phyloP scores from a whole-genome alignment of 345 rosid genomes.

The Gossypium stocksii region DNA sequence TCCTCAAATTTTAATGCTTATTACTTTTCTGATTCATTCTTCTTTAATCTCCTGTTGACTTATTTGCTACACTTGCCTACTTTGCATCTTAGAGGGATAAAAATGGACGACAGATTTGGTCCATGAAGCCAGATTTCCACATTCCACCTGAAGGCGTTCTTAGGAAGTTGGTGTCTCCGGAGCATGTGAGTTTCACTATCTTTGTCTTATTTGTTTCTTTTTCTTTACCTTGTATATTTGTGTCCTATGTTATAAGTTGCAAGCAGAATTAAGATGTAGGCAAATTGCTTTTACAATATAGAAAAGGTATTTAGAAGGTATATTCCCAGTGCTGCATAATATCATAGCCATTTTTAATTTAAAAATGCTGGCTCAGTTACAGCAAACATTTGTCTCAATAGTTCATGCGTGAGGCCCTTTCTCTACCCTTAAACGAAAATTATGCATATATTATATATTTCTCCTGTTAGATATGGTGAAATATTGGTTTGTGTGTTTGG shows the following conservation, averaged over 20 bases:
- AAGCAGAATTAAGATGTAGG: background rate
- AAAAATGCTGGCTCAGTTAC: background rate
- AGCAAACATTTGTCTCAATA: background rate
- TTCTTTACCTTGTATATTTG: background rate
- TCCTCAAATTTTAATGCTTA: background rate
- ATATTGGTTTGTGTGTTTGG: background rate
- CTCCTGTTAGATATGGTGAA: background rate
- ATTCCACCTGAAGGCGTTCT: constrained; percentile 80
- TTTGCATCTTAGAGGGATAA: constrained; percentile 58
- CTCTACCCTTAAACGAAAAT: background rate
- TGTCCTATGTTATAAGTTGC: background rate
- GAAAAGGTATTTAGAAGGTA: background rate
- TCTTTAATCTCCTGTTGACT: constrained; percentile 14
- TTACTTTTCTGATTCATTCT: constrained; percentile 1
- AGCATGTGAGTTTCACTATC: constrained; percentile 61
- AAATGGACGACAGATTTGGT: constrained; percentile 64
- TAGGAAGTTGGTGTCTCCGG: constrained; percentile 75
- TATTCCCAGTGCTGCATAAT: background rate
- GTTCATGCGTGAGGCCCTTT: background rate
- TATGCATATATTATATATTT: background rate
- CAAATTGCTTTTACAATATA: background rate
- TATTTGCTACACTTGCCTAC: constrained; percentile 19
- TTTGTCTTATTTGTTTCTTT: constrained; percentile 12
- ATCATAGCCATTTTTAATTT: background rate
- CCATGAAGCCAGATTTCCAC: constrained; percentile 53